Conservation (phyloP, 2,329 filamentous ascomycete genomes). For the Penicillium hordei region DNA sequence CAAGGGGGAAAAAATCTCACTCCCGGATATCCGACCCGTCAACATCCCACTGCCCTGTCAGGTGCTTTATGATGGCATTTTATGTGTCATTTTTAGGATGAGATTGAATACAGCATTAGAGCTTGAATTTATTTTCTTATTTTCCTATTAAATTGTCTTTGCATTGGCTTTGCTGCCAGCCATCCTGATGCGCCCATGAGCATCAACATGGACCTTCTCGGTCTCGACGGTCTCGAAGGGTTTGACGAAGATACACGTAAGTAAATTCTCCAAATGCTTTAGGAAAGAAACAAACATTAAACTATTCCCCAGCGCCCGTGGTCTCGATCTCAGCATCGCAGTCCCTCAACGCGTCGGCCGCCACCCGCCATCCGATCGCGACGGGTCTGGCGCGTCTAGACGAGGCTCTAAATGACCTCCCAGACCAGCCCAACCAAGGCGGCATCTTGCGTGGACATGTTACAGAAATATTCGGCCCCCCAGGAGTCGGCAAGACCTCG, state of each 20-base stretch:
- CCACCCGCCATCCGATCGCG: constrained; percentile 23
- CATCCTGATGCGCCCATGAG: constrained; percentile 22
- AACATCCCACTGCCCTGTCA: background rate
- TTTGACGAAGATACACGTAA: constrained; percentile 30
- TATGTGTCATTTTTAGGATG: background rate
- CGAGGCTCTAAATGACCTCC: constrained; percentile 27
- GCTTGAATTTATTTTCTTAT: background rate
- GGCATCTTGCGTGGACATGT: constrained; percentile 75
- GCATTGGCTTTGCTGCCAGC: constrained; percentile 3
- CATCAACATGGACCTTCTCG: constrained; percentile 32
- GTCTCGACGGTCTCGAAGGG: constrained; percentile 23
- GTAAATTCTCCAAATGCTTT: constrained; percentile 2
- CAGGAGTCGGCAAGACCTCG: constrained; percentile 80
- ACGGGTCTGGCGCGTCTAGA: constrained; percentile 54
- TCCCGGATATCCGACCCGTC: background rate
- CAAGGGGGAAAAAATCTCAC: background rate
- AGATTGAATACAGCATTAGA: background rate
- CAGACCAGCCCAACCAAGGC: constrained; percentile 4
- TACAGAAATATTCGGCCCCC: constrained; percentile 84
- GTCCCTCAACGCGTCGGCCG: constrained; percentile 33
- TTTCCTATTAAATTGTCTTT: background rate
- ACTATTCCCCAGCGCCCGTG: constrained; percentile 26
- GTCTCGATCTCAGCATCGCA: constrained; percentile 40
- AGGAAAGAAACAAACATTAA: constrained; percentile 1
- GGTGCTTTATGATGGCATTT: background rate